These are phyloP conservation scores for Magnusiomyces suaveolens DNA, from an alignment of 1,139 yeast genomes.

Conservation along the genomic window DNA sequence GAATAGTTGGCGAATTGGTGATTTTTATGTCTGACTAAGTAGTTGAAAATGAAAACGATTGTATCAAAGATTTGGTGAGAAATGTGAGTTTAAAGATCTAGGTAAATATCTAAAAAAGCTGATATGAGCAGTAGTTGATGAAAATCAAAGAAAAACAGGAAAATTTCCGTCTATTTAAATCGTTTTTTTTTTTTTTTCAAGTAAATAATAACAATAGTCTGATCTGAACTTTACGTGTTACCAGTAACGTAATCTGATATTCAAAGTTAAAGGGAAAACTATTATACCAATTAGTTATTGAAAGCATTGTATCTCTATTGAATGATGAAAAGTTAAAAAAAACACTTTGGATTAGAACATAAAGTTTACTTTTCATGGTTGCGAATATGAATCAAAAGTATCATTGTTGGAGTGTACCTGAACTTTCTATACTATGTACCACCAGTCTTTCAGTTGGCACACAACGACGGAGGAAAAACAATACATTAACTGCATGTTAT, in stretches of 20 bases:
- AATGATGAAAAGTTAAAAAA: too few species aligned
- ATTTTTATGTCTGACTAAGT: too few species aligned
- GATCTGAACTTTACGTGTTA: background rate
- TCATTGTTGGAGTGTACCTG: background rate
- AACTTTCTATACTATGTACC: background rate
- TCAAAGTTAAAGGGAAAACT: background rate
- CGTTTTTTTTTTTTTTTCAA: background rate
- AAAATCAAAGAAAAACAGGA: background rate
- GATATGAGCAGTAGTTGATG: background rate
- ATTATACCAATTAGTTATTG: background rate
- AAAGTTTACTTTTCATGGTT: background rate
- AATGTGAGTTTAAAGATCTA: background rate
- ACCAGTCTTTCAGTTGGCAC: background rate
- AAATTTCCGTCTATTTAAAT: background rate
- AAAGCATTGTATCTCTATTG: background rate
- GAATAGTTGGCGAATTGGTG: background rate
- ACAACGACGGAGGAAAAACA: background rate
- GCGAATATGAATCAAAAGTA: background rate
- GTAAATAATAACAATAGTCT: background rate
- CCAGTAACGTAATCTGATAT: background rate
- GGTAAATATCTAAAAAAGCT: background rate
- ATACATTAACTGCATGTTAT: too few species aligned
- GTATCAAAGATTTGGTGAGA: background rate
- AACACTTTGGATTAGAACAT: background rate
- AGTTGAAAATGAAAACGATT: background rate